These are phyloP conservation scores for Talaromyces funiculosus DNA, from an alignment of 2,329 filamentous ascomycete genomes.

Conservation along the genomic window DNA sequence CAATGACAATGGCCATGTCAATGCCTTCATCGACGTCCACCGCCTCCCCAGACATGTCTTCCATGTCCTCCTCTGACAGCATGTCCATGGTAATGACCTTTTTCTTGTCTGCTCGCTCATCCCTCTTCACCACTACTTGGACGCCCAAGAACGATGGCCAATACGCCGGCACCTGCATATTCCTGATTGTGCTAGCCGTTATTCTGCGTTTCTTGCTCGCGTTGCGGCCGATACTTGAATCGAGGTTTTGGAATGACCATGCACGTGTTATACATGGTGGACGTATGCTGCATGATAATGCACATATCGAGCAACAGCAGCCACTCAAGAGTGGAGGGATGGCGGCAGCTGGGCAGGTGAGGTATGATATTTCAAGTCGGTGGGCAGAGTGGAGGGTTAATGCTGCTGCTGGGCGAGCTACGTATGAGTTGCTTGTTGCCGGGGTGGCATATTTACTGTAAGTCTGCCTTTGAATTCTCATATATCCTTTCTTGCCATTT, in stretches of 20 bases:
- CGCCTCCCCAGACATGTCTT: slow-evolving; percentile 8
- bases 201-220: slow-evolving; percentile 67
- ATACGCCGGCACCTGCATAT: slow-evolving; percentile 89
- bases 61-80: slow-evolving; percentile 11
- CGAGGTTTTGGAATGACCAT: slow-evolving; percentile 20
- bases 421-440: slow-evolving; percentile 64
- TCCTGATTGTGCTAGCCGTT: slow-evolving; percentile 70
- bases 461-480: slow-evolving; percentile 45
- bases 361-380: slow-evolving; percentile 17
- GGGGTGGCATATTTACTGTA: slow-evolving; percentile 81
- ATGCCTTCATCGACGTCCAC: slow-evolving; percentile 15
- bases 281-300: neutral
- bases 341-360: neutral
- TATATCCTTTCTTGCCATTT: neutral
- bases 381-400: slow-evolving; percentile 61
- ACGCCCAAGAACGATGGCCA: slow-evolving; percentile 62
- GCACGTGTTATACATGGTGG: slow-evolving; percentile 5
- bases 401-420: slow-evolving; percentile 68
- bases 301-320: neutral
- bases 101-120: slow-evolving; percentile 53
- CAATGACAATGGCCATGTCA: slow-evolving; percentile 11
- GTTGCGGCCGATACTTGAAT: slow-evolving; percentile 55
- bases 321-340: neutral
- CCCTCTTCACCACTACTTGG: slow-evolving; percentile 66
- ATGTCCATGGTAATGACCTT: slow-evolving; percentile 14